Conservation (phyloP, 768 basidiomycete genomes). For the Cystofilobasidium macerans region DNA sequence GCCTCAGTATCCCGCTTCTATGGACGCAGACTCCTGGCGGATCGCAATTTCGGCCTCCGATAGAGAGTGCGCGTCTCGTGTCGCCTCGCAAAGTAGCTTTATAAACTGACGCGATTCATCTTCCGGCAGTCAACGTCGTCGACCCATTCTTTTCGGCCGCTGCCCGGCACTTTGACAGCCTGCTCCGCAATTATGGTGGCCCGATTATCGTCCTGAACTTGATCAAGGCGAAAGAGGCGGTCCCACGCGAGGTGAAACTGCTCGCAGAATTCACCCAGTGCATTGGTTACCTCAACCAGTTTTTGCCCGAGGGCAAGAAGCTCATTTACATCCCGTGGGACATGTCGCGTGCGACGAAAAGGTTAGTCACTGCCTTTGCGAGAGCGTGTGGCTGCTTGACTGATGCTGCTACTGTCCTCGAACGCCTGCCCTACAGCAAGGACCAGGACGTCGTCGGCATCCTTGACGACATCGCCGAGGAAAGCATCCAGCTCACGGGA, state of each 20-base stretch:
- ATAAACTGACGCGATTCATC: background rate
- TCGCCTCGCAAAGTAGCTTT: background rate
- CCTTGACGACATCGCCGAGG: constrained; percentile 86
- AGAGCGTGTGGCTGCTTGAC: constrained; percentile 30
- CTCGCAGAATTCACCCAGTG: constrained; percentile 85
- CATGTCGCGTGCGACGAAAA: constrained; percentile 88
- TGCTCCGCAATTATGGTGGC: constrained; percentile 77
- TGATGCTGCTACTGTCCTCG: constrained; percentile 9
- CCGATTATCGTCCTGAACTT: constrained; percentile 86
- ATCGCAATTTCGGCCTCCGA: constrained; percentile 86
- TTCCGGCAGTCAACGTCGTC: constrained; percentile 62
- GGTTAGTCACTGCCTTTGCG: no score
- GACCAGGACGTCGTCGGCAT: constrained; percentile 92
- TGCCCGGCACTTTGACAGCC: constrained; percentile 80
- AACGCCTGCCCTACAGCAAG: constrained; percentile 48
- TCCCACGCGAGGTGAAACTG: constrained; percentile 70
- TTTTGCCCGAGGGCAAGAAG: constrained; percentile 69
- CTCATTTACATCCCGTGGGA: constrained; percentile 94
- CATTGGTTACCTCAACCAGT: constrained; percentile 86
- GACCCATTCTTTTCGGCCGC: constrained; percentile 94
- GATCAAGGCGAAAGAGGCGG: constrained; percentile 59
- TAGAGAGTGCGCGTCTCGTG: constrained; percentile 66
- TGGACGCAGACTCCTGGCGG: constrained; percentile 91
- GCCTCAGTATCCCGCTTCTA: constrained; percentile 66
- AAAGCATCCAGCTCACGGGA: constrained; percentile 75